phyloP scores from a whole-genome alignment of 1,284 basidiomycete species.

The Tilletia setariae region DNA sequence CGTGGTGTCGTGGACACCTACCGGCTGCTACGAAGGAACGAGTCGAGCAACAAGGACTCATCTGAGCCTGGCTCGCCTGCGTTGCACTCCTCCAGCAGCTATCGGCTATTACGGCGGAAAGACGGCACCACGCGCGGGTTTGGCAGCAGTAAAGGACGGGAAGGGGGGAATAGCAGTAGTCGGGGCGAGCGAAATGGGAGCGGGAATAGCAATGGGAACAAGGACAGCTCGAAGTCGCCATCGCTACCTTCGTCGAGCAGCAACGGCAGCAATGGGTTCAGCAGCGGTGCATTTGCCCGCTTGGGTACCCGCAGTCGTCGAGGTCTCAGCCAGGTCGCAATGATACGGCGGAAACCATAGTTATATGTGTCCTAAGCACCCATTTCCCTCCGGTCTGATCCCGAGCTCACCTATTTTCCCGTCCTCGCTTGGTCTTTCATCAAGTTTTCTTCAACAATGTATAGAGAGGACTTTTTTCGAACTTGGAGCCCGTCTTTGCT shows the following conservation, averaged over 20 bases:
- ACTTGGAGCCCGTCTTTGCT: too few relatives aligned
- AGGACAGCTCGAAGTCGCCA: background rate
- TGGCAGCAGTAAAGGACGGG: too few relatives aligned
- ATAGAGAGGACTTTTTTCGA: too few relatives aligned
- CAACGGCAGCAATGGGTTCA: constrained; percentile 3
- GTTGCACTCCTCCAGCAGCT: constrained; percentile 8
- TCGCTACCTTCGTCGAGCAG: background rate
- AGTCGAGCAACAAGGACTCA: constrained; percentile 26
- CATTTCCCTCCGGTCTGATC: background rate
- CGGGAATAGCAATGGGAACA: background rate
- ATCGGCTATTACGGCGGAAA: background rate
- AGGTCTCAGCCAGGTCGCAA: background rate
- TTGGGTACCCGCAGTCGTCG: background rate
- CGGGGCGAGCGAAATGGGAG: too few relatives aligned
- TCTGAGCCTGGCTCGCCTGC: constrained; percentile 3
- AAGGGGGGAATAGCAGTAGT: background rate
- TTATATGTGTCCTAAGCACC: background rate
- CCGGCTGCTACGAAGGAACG: constrained; percentile 59
- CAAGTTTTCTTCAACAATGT: too few relatives aligned
- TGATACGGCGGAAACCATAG: background rate
- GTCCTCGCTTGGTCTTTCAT: too few relatives aligned
- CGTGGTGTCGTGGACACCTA: constrained; percentile 53
- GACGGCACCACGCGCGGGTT: background rate
- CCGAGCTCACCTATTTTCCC: too few relatives aligned
- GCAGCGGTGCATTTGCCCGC: background rate